Base-by-base conservation (phyloP, 225 moss, liverwort and hornwort species). In the Marchantia polymorpha region DNA sequence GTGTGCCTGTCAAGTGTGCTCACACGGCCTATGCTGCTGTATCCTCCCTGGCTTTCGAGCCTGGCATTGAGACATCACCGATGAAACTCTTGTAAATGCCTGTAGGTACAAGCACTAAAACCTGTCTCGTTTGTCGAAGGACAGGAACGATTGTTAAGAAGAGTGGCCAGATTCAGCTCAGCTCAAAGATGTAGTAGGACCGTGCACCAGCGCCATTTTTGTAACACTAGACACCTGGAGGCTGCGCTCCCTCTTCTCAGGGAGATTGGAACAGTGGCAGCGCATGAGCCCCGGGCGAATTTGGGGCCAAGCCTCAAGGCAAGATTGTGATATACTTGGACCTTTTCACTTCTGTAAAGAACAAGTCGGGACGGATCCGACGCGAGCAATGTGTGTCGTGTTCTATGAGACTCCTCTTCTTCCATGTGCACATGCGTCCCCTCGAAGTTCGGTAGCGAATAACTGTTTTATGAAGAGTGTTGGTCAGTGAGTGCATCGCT, bases 381-480 rank as follows among this genome's bases (percentile, higher is more conserved):
- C 71, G 50, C 12, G 49, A 49, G 22, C 50, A 50, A 39, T 39
- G 39, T 39, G 39, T 39, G 39, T 39, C 39, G 39, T 39, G 39
- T 39, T 39, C 39, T 39, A 39, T 39, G 5, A 39, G 39, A 39
- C 0, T 71, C 51, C 4, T 19, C 17, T 8, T 46, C 71, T 71
- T 23, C 15, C 49, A 19, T 50, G 14, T 22, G 59, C 55, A 51
- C 10, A 29, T 46, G 59, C 61, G 76, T 26, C 76, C 23, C 76
- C 76, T 76, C 58, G 20, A 76, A 76, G 60, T 76, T 61, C 76
- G 76, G 76, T 7, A 3, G 13, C 59, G 39, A 76, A 13, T 76
- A 76, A 76, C 76, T 76, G 58, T 61, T 20, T 53, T 54, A 3
- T 19, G 54, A 27, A 54, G 9, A 73, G 12, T 53, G 26, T 25